Base-by-base conservation (phyloP, 495 filamentous ascomycete genomes). In the Aspergillus leporis region DNA sequence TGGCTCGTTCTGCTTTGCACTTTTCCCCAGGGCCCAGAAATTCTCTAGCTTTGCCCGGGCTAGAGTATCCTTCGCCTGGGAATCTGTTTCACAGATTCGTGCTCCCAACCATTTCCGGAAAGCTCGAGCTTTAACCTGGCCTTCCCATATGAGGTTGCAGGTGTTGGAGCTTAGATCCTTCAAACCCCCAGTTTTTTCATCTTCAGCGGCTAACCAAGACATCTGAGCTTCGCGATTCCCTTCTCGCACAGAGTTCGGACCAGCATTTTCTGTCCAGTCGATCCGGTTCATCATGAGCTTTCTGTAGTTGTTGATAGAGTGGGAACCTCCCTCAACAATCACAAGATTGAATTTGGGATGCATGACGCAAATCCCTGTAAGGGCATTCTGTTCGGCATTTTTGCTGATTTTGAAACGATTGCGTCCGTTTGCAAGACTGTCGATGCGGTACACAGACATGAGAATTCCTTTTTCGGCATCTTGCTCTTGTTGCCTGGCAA, bases 11-110 rank as follows among this genome's bases (percentile, higher is more conserved):
- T 70, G 74, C 61, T 81, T 78, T 51, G 77, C 67, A 59, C 81
- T 88, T 84, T 96, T 98, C 3, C 92, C 94, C 69, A 92, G 76
- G n/a, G 87, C 88, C 94, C 94, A 99, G 66, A 98, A 92, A 65
- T 86, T 95, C 70, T 98, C 94, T 85, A 97, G 88, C 77, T 96
- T 97, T 7, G 83, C 81, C 62, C 89, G 83, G 4, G 84, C 74
- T 61, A 99, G 70, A 34, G 86, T 81, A 60, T 97, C 90, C 74
- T 89, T 89, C 8, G 94, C 94, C 65, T 92, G 85, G 23, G 83
- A 84, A 71, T 99, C 94, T 9, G 87, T 92, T 72, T 96, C 95
- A 69, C 90, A 95, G 7, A 91, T 82, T 71, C 89, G 89, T 43
- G 83, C 88, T 8, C 87, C 87, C 2, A 81, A 63, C 89, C 93